Percentiles rank a stretch among this genome's conserved stretches.
Conservation (phyloP, 2,329 filamentous ascomycete species). For the Zasmidium citrigriseum region DNA sequence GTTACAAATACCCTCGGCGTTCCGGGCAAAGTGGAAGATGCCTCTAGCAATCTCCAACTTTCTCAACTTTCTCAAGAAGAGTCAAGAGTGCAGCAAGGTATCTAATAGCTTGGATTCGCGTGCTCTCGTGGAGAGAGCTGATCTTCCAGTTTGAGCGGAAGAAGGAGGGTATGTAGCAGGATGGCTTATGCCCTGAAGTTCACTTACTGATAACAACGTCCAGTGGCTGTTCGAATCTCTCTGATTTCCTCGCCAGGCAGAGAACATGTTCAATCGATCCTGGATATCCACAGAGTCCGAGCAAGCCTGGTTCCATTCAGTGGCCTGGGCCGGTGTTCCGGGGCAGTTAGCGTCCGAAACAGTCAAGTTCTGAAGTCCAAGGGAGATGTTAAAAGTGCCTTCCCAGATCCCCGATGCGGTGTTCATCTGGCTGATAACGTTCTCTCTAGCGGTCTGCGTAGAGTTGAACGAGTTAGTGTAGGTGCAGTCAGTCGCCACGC, state of each 20-base stretch:
- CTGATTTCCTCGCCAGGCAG: conserved; percentile 77
- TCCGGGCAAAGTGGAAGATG: no score
- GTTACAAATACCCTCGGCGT: no score
- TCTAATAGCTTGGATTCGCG: no score
- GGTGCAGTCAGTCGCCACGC: conserved; percentile 89
- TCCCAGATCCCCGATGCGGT: conserved; percentile 86
- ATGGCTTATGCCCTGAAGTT: no score
- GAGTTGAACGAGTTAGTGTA: conserved; percentile 75
- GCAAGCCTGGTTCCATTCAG: conserved; percentile 85
- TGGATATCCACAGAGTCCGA: conserved; percentile 63
- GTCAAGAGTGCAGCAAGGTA: no score
- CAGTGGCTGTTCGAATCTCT: conserved; percentile 86
- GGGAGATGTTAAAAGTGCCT: conserved; percentile 87
- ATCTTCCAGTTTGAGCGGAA: no score
- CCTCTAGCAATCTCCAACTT: no score
- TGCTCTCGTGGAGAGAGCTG: no score
- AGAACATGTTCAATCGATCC: conserved; percentile 82
- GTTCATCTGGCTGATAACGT: conserved; percentile 83
- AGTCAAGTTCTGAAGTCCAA: conserved; percentile 84
- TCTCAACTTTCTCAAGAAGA: no score
- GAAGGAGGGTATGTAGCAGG: no score
- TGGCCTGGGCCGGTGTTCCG: conserved; percentile 62
- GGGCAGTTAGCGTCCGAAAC: conserved; percentile 77
- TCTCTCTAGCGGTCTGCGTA: conserved; percentile 64
- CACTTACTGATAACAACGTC: no score